Base-by-base conservation (phyloP, 2,329 filamentous ascomycete species). In the Aspergillus texensis region DNA sequence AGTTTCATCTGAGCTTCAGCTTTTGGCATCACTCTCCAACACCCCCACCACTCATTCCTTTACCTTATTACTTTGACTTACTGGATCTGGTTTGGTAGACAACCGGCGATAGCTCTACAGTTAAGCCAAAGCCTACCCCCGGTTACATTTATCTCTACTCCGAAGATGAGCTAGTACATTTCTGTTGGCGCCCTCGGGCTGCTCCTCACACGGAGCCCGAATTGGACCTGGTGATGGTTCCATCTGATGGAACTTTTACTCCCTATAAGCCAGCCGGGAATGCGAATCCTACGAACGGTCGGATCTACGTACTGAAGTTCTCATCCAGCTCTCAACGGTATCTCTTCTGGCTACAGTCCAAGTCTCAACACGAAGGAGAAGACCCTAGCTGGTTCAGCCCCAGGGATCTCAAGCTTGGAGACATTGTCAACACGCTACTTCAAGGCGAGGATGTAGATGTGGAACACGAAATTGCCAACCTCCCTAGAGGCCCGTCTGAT, bases 331-430 rank as follows among this genome's bases (percentile, higher is more conserved):
- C 93, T 63, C 90, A 96, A 79, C 89, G 94, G 73, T 86, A 98
- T 80, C 85, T 97, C 64, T 99, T 98, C 83, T 99, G 94, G 94
- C 84, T 99, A 74, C 95, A 99, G 81, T 95, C 93, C 34, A 94
- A 94, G 80, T 86, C 90, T 36, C 93, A 97, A 80, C 88, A 88
- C 79, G 75, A 86, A 82, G 68, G 85, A 81, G 76, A 90, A 84
- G 88, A 94, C 70, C 82, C 89, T 9, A 89, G 87, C 79, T 93
- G 88, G 85, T 91, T 96, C 80, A 96, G 93, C 79, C 86, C 90
- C 57, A 86, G 94, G 62, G 94, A 98, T 77, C 84, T 90, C 72
- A 94, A 93, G 82, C 89, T 97, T 67, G 94, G 93, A 34, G 88
- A 95, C 62, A 90, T 98, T 62, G 92, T 98, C 64, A 89, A 98